Percentiles rank a stretch among this genome's conserved stretches.
Conservation (phyloP, 2,329 filamentous ascomycete genomes). For the Aspergillus tanneri region DNA sequence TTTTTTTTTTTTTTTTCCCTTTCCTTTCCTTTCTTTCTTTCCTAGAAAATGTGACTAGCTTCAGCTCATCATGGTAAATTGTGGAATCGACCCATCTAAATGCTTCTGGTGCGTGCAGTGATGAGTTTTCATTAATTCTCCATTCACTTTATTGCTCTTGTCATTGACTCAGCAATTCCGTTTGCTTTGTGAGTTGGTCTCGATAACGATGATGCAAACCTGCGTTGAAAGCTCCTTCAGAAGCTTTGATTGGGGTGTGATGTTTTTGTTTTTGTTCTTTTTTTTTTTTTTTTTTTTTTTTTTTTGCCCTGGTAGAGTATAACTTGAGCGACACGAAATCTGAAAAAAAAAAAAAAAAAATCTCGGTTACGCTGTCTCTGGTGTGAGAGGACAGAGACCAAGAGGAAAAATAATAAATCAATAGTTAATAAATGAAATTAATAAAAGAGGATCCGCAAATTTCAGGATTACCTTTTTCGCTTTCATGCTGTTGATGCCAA, state of each 20-base stretch:
- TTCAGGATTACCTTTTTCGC: slow-evolving; percentile 24
- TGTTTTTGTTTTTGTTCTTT: not conserved
- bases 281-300: not conserved
- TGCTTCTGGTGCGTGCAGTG: not conserved
- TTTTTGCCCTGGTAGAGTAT: too few relatives aligned
- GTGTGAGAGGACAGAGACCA: not conserved
- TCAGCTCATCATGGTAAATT: too few relatives aligned
- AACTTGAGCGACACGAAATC: too few relatives aligned
- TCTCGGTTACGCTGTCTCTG: not conserved
- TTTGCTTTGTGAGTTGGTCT: not conserved
- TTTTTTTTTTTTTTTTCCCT: too few relatives aligned
- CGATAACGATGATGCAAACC: slow-evolving; percentile 6
- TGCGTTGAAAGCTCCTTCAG: not conserved
- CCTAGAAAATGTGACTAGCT: too few relatives aligned
- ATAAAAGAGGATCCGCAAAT: slow-evolving; percentile 22
- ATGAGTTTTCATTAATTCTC: not conserved
- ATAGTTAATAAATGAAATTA: not conserved
- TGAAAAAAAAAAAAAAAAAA: not conserved
- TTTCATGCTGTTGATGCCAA: slow-evolving; percentile 23
- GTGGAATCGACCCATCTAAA: not conserved
- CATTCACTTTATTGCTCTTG: not conserved
- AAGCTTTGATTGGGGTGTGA: not conserved
- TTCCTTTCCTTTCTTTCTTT: too few relatives aligned
- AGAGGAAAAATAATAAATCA: not conserved
- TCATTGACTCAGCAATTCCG: not conserved